These are phyloP conservation scores for Colletotrichum graminicola DNA, from an alignment of 2,329 filamentous ascomycete species.

Conservation along the genomic window DNA sequence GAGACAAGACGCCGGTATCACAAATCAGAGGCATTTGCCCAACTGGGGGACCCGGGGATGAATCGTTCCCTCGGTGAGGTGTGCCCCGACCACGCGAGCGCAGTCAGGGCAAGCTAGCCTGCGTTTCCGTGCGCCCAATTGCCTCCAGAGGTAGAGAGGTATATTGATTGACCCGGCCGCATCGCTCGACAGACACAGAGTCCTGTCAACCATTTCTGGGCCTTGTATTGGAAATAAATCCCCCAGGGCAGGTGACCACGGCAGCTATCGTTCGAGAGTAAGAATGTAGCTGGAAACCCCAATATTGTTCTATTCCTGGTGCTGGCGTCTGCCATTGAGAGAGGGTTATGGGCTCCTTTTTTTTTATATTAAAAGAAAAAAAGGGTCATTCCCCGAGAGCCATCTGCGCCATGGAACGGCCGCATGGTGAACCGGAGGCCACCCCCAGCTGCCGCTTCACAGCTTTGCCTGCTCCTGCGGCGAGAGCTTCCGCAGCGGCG, in stretches of 20 bases:
- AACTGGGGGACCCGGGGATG: neutral
- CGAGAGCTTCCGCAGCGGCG: conserved; percentile 46
- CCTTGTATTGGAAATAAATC: conserved; percentile 12
- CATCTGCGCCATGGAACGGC: neutral
- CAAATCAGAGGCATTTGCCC: too few relatives aligned
- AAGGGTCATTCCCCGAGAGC: too few relatives aligned
- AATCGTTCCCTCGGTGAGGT: conserved; percentile 1
- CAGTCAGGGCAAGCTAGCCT: neutral
- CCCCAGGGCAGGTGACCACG: conserved; percentile 5
- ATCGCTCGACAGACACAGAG: neutral
- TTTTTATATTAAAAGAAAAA: too few relatives aligned
- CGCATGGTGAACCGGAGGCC: neutral
- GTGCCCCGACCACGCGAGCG: neutral
- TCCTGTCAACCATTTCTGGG: conserved; percentile 5
- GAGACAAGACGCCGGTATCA: conserved; percentile 1
- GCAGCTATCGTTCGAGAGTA: neutral
- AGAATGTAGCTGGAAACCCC: neutral
- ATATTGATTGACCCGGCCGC: neutral
- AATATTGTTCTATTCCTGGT: neutral
- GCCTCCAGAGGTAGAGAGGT: neutral
- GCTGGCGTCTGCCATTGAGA: neutral
- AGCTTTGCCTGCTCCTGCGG: conserved; percentile 48
- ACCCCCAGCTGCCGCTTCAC: conserved; percentile 8
- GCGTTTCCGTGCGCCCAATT: neutral
- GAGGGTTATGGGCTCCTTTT: too few relatives aligned